These are phyloP conservation scores for Brassica cretica DNA, from an alignment of 345 rosid genomes.

Conservation along the genomic window DNA sequence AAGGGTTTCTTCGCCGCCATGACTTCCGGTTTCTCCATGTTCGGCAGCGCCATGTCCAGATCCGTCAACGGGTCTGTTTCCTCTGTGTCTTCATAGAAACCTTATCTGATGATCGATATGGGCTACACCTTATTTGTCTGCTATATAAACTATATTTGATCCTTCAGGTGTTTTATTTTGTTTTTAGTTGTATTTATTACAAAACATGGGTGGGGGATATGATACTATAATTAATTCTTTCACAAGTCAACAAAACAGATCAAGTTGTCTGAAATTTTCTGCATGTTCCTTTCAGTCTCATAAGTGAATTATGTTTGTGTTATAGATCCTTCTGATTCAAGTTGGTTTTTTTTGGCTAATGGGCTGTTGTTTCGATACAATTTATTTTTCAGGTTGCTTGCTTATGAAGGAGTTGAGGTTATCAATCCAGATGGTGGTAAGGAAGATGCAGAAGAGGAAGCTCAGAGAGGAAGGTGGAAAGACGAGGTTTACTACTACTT, in stretches of 20 bases:
- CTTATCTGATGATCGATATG: not conserved
- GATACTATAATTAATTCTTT: slow-evolving; percentile 22
- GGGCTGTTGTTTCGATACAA: not conserved
- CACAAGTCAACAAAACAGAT: slow-evolving; percentile 13
- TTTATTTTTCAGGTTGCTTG: slow-evolving; percentile 45
- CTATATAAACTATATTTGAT: too few species aligned
- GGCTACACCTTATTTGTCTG: too few species aligned
- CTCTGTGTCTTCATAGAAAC: not conserved
- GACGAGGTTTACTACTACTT: slow-evolving; percentile 55
- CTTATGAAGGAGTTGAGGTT: slow-evolving; percentile 86
- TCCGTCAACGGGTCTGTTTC: slow-evolving; percentile 59
- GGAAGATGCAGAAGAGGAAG: slow-evolving; percentile 94
- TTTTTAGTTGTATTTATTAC: slow-evolving; percentile 30
- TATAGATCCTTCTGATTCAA: slow-evolving; percentile 1
- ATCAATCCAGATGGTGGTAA: slow-evolving; percentile 93
- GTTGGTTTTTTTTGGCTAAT: not conserved
- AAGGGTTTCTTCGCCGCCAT: slow-evolving; percentile 70
- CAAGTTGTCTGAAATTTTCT: not conserved
- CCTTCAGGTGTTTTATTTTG: not conserved
- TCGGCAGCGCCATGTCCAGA: slow-evolving; percentile 69
- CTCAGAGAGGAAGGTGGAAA: slow-evolving; percentile 88
- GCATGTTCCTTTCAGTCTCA: not conserved
- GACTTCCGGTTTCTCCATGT: slow-evolving; percentile 64
- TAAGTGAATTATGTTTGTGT: slow-evolving; percentile 9
- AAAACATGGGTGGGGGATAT: not conserved